Base-by-base conservation (phyloP, 441 rosid species). In the Erodium moschatum region DNA sequence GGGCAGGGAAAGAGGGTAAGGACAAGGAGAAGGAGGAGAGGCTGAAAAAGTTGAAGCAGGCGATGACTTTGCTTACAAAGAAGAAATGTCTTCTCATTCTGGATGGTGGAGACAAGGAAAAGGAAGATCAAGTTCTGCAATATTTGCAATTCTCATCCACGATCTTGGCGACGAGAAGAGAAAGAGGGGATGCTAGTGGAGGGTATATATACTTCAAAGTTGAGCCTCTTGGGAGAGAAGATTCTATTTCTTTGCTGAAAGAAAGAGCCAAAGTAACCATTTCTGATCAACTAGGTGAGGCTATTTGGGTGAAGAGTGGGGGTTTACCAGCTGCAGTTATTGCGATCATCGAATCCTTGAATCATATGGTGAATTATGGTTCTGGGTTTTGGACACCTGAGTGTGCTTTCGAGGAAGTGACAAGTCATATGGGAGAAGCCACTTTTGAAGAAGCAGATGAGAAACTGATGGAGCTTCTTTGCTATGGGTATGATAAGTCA, bases 331-430 rank as follows among this genome's bases (percentile, higher is more conserved):
- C 79, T 66, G 79, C 48, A 3, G 64, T 85, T 0, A 10, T 50
- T 0, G 75, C 86, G 68, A 70, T 82, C 20, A 83, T 68, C 19
- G 83, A 67, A 54, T 77, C 85, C 35, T 4, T 83, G 12, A 70
- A 75, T 4, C 56, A 1, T 15, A 66, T 73, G 64, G 9, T 42
- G 6, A 11, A 6, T 3, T 11, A 29, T n/a, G 61, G 50, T 21
- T 46, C 54, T 5, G 42, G 42, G 19, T 66, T 0, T 19, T 44
- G 15, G 21, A 35, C 58, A 8, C 42, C 74, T 20, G 77, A 72
- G 13, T 19, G 21, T 11, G 56, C 74, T 48, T 3, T 83, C 27
- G 68, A 66, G 70, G 64, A 70, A 6, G 74, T 27, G 0, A 69
- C 73, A 21, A 20, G 33, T 12, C 27, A 11, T 9, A 18, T 58